A percentile compares a stretch with the other conserved stretches of the same genome.
Evolutionary conservation across 768 basidiomycete species (phyloP).

Genomic region (Rhodotorula diobovata): DNA sequence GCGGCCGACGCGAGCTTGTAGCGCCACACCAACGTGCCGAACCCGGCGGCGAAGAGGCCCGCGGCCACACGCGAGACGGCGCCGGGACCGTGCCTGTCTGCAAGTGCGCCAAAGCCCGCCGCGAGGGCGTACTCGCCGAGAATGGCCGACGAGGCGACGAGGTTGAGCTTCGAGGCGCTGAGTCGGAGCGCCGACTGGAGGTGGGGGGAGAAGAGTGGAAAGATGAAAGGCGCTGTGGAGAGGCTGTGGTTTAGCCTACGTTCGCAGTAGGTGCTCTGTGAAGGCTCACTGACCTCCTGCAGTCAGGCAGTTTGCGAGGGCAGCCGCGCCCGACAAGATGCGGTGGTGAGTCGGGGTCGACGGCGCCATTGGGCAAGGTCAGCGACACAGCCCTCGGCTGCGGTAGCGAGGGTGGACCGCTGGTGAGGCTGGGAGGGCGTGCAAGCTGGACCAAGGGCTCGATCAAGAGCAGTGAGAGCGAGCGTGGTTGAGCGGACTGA

Average conservation of each 20-base stretch:
- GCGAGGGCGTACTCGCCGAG: conserved; percentile 30
- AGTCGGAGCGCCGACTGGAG: conserved; percentile 9
- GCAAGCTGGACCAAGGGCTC: too few relatives aligned
- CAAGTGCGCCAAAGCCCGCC: conserved; percentile 18
- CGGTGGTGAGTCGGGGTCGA: too few relatives aligned
- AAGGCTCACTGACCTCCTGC: conserved; percentile 24
- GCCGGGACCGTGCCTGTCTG: conserved; percentile 27
- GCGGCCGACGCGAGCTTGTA: background rate
- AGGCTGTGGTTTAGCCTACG: too few relatives aligned
- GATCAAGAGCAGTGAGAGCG: too few relatives aligned
- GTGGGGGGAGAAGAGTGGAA: conserved; percentile 12
- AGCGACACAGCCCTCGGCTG: too few relatives aligned
- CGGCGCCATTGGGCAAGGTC: too few relatives aligned
- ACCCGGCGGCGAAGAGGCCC: conserved; percentile 13
- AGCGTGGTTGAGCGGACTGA: too few relatives aligned
- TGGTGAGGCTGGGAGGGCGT: too few relatives aligned
- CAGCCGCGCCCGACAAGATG: background rate
- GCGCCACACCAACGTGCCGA: conserved; percentile 8
- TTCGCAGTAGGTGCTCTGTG: too few relatives aligned
- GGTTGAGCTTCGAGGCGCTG: conserved; percentile 9
- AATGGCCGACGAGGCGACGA: conserved; percentile 24
- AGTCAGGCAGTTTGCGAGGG: conserved; percentile 16
- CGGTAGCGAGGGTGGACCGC: too few relatives aligned
- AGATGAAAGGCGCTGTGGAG: conserved; percentile 13
- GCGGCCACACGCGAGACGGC: conserved; percentile 12